Percentiles rank a stretch among this genome's conserved stretches.
Evolutionary conservation across 176 grass and related monocot genomes (phyloP).

Genomic region (Elymus sibiricus): DNA sequence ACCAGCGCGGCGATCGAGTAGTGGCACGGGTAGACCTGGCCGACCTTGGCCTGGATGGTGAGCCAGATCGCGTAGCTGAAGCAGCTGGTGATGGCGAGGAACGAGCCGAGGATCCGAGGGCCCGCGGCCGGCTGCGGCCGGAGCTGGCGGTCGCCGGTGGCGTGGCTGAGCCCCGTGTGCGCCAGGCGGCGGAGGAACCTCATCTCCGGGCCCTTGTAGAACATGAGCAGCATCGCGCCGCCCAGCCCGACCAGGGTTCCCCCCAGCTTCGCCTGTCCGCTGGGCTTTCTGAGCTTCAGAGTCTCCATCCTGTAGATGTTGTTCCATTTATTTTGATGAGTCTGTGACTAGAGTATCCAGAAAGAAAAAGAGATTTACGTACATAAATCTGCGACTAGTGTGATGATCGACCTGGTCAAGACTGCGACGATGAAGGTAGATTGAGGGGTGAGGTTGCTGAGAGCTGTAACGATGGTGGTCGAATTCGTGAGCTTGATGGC

Average conservation of each 20-base stretch:
- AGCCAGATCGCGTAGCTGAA: constrained; percentile 56
- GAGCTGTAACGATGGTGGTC: constrained; percentile 47
- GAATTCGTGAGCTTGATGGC: constrained; percentile 53
- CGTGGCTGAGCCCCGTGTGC: background rate
- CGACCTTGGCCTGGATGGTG: constrained; percentile 49
- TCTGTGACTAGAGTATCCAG: too few species aligned
- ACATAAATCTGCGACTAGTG: background rate
- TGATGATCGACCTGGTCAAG: constrained; percentile 31
- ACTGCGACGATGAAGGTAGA: constrained; percentile 59
- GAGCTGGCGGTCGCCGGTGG: background rate
- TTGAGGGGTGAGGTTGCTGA: constrained; percentile 51
- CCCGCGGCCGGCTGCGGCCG: background rate
- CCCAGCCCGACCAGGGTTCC: constrained; percentile 47
- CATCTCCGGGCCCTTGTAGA: constrained; percentile 50
- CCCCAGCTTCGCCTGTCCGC: constrained; percentile 43
- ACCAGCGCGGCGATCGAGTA: constrained; percentile 58
- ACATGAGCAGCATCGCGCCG: constrained; percentile 60
- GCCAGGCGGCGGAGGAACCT: background rate
- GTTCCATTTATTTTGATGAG: background rate
- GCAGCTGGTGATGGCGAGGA: constrained; percentile 47
- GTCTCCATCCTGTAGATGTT: constrained; percentile 38
- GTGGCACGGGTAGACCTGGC: constrained; percentile 45
- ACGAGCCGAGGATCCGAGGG: constrained; percentile 23
- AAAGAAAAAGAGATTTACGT: background rate
- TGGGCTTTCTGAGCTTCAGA: constrained; percentile 29